Percentiles rank a stretch among this genome's conserved stretches.
Conservation (phyloP, 75 land plant genomes). For the Pinus albicaulis region DNA sequence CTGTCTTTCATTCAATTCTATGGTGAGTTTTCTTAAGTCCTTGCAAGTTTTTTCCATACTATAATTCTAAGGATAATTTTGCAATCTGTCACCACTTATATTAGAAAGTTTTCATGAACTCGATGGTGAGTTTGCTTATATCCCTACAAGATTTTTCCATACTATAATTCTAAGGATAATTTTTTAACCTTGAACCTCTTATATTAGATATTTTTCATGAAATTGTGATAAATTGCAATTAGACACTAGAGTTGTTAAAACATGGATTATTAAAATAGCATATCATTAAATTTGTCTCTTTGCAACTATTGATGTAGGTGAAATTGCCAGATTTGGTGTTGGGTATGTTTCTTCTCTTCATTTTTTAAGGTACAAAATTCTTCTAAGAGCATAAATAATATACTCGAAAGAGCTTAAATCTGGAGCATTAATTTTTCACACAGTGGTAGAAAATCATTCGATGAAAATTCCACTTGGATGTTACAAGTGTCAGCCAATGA, state of each 20-base stretch:
- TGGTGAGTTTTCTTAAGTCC: conserved; percentile 46
- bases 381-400: background rate
- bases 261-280: no score
- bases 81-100: no score
- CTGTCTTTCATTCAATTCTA: conserved; percentile 66
- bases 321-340: conserved; percentile 85
- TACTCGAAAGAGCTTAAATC: background rate
- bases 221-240: no score
- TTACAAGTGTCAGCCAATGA: background rate
- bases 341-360: conserved; percentile 50
- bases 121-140: no score
- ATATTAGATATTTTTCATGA: no score
- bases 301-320: conserved; percentile 51
- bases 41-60: background rate
- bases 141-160: no score
- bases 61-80: no score
- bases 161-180: no score
- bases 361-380: background rate
- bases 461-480: background rate
- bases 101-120: no score
- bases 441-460: background rate
- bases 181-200: no score
- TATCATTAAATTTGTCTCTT: background rate
- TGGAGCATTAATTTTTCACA: background rate
- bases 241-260: no score